A percentile compares a stretch with the other conserved stretches of the same genome.
Evolutionary conservation across 257 asterid genomes (phyloP).

Genomic region (Salvia rosmarinus): DNA sequence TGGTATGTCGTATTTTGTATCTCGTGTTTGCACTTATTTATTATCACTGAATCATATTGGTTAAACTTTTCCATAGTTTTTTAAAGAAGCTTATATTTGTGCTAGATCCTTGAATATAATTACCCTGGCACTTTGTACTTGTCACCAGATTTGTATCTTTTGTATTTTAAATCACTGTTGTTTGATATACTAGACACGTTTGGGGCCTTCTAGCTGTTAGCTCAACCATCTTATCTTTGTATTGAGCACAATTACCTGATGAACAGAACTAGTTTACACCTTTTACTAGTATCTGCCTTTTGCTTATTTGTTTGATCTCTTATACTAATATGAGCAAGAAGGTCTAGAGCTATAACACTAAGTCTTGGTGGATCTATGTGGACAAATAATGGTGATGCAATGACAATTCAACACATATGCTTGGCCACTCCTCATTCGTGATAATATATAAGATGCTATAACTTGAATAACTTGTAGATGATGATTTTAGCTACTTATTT

Average conservation of each 20-base stretch:
- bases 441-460: not conserved
- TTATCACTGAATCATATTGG: slow-evolving; percentile 10
- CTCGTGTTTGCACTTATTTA: not conserved
- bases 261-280: slow-evolving; percentile 4
- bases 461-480: not conserved
- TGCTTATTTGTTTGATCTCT: slow-evolving; percentile 9
- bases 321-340: not conserved
- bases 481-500: not conserved
- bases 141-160: not conserved
- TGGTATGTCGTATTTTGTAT: slow-evolving; percentile 53
- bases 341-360: not conserved
- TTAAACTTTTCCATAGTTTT: slow-evolving; percentile 1
- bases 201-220: not conserved
- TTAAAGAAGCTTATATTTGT: not conserved
- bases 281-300: not conserved
- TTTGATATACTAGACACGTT: slow-evolving; percentile 16
- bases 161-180: not conserved
- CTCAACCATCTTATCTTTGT: not conserved
- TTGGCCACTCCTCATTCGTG: not conserved
- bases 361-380: slow-evolving; percentile 4
- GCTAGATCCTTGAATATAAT: slow-evolving; percentile 7
- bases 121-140: not conserved
- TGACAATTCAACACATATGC: not conserved
- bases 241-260: not conserved
- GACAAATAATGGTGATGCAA: not conserved